phyloP scores from a whole-genome alignment of 768 basidiomycete genomes.

The Fistulinella prunicolor region DNA sequence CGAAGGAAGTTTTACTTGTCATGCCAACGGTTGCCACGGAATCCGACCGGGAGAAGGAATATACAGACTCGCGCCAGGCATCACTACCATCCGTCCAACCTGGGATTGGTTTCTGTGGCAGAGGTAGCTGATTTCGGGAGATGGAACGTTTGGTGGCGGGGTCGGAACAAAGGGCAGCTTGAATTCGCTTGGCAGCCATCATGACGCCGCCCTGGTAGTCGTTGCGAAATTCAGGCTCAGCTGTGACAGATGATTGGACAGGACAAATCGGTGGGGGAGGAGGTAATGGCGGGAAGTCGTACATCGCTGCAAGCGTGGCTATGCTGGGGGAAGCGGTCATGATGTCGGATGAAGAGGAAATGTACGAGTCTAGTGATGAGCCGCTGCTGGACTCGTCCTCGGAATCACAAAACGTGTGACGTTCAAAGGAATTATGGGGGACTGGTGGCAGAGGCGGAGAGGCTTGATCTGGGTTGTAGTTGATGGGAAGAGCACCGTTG shows the following conservation, averaged over 20 bases:
- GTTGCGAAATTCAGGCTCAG: constrained; percentile 31
- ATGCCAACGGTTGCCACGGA: constrained; percentile 30
- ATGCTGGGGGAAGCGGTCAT: constrained; percentile 30
- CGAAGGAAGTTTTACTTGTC: constrained; percentile 39
- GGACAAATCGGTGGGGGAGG: constrained; percentile 46
- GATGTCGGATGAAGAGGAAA: constrained; percentile 25
- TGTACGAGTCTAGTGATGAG: constrained; percentile 37
- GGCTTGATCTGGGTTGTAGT: constrained; percentile 47
- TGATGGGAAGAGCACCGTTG: constrained; percentile 40
- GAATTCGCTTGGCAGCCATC: constrained; percentile 63
- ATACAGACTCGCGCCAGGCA: constrained; percentile 66
- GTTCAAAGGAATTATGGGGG: constrained; percentile 38
- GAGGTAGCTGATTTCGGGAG: constrained; percentile 32
- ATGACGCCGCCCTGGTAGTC: constrained; percentile 61
- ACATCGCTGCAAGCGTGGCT: constrained; percentile 38
- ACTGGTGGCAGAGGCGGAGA: constrained; percentile 41
- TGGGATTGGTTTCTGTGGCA: constrained; percentile 45
- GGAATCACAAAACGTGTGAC: constrained; percentile 27
- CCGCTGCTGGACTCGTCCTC: constrained; percentile 42
- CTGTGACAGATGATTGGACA: constrained; percentile 17
- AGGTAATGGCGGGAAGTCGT: constrained; percentile 53
- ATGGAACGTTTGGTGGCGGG: constrained; percentile 37
- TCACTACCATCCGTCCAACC: constrained; percentile 70
- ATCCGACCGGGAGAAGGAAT: constrained; percentile 46
- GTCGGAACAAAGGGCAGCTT: constrained; percentile 42